Conservation (phyloP, 1,139 yeast genomes). For the Kodamaea sp. region DNA sequence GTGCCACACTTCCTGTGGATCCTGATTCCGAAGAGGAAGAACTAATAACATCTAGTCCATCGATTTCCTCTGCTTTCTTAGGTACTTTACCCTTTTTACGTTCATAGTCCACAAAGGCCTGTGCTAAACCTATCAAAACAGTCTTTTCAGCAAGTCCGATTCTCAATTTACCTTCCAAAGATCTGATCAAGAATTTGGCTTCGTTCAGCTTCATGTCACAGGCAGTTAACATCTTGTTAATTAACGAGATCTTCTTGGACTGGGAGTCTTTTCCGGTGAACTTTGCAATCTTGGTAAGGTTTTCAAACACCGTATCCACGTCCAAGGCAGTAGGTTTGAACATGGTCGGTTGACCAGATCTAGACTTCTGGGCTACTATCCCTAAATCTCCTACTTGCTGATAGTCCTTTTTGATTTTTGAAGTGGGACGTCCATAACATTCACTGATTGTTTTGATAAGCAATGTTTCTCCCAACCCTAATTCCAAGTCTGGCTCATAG, state of each 20-base stretch:
- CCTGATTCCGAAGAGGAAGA: no score
- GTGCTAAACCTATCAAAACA: slow-evolving; percentile 79
- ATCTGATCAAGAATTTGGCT: slow-evolving; percentile 86
- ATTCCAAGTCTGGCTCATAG: slow-evolving; percentile 83
- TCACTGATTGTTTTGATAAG: slow-evolving; percentile 87
- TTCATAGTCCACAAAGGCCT: slow-evolving; percentile 73
- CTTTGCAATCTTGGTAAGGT: slow-evolving; percentile 74
- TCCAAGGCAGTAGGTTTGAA: slow-evolving; percentile 85
- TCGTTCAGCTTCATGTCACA: slow-evolving; percentile 72
- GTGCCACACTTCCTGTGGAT: slow-evolving; percentile 40
- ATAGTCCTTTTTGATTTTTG: slow-evolving; percentile 73
- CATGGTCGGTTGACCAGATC: slow-evolving; percentile 89
- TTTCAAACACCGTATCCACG: slow-evolving; percentile 69
- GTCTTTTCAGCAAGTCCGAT: slow-evolving; percentile 95
- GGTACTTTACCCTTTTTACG: slow-evolving; percentile 11
- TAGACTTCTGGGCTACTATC: slow-evolving; percentile 77
- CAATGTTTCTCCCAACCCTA: slow-evolving; percentile 89
- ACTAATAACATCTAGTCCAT: no score
- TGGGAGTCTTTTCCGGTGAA: slow-evolving; percentile 87
- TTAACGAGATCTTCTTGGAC: slow-evolving; percentile 68
- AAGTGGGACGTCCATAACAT: slow-evolving; percentile 78
- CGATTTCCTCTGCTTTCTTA: not conserved
- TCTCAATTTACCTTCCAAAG: slow-evolving; percentile 88
- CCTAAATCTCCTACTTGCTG: slow-evolving; percentile 89
- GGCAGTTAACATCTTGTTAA: slow-evolving; percentile 82